Conservation (phyloP, 768 basidiomycete species). For the Collybia sordida region DNA sequence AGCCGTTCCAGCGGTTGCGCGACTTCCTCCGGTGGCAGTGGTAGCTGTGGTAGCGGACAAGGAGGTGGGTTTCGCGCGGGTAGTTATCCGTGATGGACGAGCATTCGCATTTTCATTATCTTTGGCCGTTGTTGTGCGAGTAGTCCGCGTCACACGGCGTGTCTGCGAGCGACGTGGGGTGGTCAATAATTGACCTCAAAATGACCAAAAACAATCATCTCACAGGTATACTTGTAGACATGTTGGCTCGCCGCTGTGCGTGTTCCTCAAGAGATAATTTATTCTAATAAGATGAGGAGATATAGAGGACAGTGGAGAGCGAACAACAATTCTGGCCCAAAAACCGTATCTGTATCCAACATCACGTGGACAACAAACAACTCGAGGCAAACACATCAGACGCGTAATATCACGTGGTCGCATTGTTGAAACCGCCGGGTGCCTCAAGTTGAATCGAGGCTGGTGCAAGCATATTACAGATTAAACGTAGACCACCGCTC, state of each 20-base stretch:
- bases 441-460: too few species aligned
- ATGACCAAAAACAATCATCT: constrained; percentile 17
- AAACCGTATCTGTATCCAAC: constrained; percentile 35
- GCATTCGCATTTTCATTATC: constrained; percentile 75
- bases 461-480: too few species aligned
- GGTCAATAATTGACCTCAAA: constrained; percentile 6
- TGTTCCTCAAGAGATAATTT: constrained; percentile 19
- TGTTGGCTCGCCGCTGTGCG: constrained; percentile 23
- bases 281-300: constrained; percentile 1
- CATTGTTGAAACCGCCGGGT: too few species aligned
- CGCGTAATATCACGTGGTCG: constrained; percentile 38
- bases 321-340: constrained; percentile 12
- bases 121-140: constrained; percentile 48
- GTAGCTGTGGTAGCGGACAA: constrained; percentile 38
- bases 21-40: constrained; percentile 39
- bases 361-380: constrained; percentile 36
- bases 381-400: constrained; percentile 28
- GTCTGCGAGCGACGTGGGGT: constrained; percentile 40
- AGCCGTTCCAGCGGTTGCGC: constrained; percentile 47
- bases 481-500: too few species aligned
- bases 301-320: constrained; percentile 26
- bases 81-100: constrained; percentile 55
- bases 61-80: constrained; percentile 60
- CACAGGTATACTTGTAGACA: constrained; percentile 51
- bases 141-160: constrained; percentile 65